Evolutionary conservation across 768 basidiomycete genomes (phyloP).

Genomic region (Rickenella mellea): DNA sequence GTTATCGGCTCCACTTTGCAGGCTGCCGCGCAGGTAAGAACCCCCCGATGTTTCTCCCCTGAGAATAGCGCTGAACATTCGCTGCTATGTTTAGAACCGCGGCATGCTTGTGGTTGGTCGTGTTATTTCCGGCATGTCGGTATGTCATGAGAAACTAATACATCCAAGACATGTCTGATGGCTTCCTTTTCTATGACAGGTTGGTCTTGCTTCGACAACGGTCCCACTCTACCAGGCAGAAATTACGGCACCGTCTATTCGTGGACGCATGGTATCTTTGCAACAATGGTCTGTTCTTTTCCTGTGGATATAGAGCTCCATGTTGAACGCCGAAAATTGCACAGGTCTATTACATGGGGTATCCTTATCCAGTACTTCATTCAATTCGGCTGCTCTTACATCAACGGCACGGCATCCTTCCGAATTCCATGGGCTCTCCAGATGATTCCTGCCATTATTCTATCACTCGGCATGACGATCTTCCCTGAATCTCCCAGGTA

Average conservation of each 20-base stretch:
- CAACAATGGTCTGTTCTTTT: conserved; percentile 60
- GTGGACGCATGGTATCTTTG: conserved; percentile 65
- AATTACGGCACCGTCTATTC: conserved; percentile 61
- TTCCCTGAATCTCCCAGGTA: conserved; percentile 43
- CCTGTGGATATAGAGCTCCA: conserved; percentile 38
- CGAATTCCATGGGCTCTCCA: conserved; percentile 76
- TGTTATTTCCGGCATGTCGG: conserved; percentile 56
- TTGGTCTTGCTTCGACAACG: conserved; percentile 55
- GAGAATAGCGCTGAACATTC: conserved; percentile 2
- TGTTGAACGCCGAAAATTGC: conserved; percentile 29
- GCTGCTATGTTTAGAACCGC: conserved; percentile 34
- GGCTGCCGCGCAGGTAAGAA: conserved; percentile 39
- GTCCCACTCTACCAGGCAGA: conserved; percentile 73
- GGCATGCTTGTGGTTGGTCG: conserved; percentile 70
- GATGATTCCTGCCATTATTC: conserved; percentile 66
- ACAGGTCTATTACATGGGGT: conserved; percentile 61
- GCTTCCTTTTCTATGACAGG: no score
- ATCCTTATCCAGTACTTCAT: conserved; percentile 70
- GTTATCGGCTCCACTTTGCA: conserved; percentile 66
- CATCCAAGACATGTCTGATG: no score
- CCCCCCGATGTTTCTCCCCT: not conserved
- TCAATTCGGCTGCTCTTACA: conserved; percentile 68
- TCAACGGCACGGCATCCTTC: conserved; percentile 62
- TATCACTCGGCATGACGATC: conserved; percentile 54
- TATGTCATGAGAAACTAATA: no score